Evolutionary conservation across 345 rosid genomes (phyloP), one percentile per base, ranked within the genome.

Genomic region (Lepidium didymum): DNA sequence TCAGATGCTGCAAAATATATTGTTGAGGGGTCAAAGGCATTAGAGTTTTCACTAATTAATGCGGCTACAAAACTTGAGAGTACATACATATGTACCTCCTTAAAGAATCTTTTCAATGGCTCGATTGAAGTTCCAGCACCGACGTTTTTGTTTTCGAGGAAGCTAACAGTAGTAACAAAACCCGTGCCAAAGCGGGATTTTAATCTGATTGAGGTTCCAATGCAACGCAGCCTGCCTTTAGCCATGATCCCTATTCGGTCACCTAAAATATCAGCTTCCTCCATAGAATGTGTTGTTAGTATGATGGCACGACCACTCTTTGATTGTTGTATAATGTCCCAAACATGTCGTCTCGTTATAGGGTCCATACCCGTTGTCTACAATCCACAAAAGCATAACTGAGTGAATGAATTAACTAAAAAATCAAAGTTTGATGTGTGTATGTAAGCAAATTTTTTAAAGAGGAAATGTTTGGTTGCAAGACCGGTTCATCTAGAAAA

Each of bases 291-390:
- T 4, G 99, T 93, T 7, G 95, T 93, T 56, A 90, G 75, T 68
- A 94, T 69, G 64, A 94, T 87, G 61, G 91, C 91, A 14, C 92
- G 91, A 0, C 95, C 99, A 78, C 83, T 84, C 79, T 93, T 90
- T 15, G 96, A 82, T 52, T 77, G 69, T 79, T 86, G 89, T 75
- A 90, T 93, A 62, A 88, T 87, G 77, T 90, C 97, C 99, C 95
- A 88, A 15, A 88, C 96, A 67, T 90, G 97, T 84, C 96, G 83
- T 67, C 97, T 88, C 3, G 99, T 86, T 77, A 87, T 83, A 33
- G 99, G 99, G 79, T 88, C 95, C 97, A 93, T 90, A 4, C 99
- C 92, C 0, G 97, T 88, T 1, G 97, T 85, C 97, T 88, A 86
- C 41, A 66, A 45, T 50, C 54, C 50, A 68, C 29, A 25, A 4